phyloP scores from a whole-genome alignment of 1,139 yeast genomes.

The Citeromyces hawaiiensis region DNA sequence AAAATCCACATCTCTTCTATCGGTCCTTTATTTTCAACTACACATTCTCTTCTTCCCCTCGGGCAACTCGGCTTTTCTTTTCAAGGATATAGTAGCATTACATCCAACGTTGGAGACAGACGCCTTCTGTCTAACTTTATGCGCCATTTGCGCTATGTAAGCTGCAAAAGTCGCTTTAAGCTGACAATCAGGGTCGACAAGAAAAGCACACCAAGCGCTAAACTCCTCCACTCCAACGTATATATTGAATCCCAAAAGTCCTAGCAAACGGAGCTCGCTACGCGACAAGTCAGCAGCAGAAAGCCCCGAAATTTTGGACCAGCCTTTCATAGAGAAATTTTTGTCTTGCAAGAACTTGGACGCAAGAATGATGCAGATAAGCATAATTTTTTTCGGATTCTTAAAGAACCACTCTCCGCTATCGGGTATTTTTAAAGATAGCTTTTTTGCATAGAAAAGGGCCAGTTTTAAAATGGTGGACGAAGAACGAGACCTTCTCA shows the following conservation, averaged over 20 bases:
- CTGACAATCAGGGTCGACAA: not conserved
- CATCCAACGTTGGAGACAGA: not conserved
- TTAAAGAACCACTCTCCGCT: constrained; percentile 8
- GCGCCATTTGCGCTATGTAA: not conserved
- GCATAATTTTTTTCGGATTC: constrained; percentile 55
- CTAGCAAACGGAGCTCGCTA: constrained; percentile 43
- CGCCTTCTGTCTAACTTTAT: not conserved
- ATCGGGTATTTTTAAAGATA: constrained; percentile 15
- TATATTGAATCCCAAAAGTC: constrained; percentile 39
- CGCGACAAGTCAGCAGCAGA: constrained; percentile 30
- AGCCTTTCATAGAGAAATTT: constrained; percentile 55
- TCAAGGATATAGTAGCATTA: not conserved
- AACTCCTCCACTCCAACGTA: not conserved
- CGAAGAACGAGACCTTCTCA: constrained; percentile 57
- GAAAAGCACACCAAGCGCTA: constrained; percentile 1
- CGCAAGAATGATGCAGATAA: constrained; percentile 55
- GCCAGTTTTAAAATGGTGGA: constrained; percentile 54
- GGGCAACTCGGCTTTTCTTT: not conserved
- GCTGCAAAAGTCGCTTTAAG: not conserved
- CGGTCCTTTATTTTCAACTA: not conserved
- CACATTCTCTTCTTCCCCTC: not conserved
- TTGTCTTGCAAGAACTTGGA: constrained; percentile 66
- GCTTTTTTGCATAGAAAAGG: constrained; percentile 44
- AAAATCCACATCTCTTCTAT: too few relatives aligned
- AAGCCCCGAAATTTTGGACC: constrained; percentile 67